phyloP scores from a whole-genome alignment of 2,329 filamentous ascomycete genomes.

The Apiospora kogelbergensis region DNA sequence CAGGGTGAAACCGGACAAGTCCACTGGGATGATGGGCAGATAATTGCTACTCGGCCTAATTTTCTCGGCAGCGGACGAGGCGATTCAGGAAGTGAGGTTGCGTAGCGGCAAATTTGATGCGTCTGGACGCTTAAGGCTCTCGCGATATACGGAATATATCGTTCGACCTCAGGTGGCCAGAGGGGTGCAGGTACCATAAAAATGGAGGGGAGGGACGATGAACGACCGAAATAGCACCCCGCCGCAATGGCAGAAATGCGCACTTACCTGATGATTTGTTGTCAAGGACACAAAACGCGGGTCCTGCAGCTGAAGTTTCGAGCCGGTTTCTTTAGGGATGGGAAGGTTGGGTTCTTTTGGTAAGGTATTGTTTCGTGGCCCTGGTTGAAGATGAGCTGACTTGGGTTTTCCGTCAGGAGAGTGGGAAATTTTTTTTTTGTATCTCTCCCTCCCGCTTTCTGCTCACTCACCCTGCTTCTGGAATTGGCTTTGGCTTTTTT shows the following conservation, averaged over 20 bases:
- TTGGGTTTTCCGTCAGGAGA: not conserved
- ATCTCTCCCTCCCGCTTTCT: not conserved
- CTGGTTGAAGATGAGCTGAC: not conserved
- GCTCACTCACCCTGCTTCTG: not conserved
- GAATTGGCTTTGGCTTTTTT: conserved; percentile 7
- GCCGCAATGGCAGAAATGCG: not conserved
- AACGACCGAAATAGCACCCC: conserved; percentile 2
- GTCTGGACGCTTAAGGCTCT: not conserved
- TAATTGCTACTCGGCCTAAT: not conserved
- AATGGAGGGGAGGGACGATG: conserved; percentile 1
- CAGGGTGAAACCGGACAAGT: conserved; percentile 6
- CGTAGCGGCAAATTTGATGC: not conserved
- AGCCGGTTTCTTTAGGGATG: conserved; percentile 4
- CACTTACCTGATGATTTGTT: conserved; percentile 7
- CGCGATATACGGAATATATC: conserved; percentile 2
- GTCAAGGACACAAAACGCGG: conserved; percentile 7
- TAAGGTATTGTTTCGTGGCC: not conserved
- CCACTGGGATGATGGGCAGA: not conserved
- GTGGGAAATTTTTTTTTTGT: conserved; percentile 7
- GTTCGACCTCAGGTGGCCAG: conserved; percentile 4
- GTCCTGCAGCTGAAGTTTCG: conserved; percentile 11
- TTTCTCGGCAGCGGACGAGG: not conserved
- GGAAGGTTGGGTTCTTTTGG: not conserved
- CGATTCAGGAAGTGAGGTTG: not conserved
- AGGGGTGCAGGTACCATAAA: conserved; percentile 1